Base-by-base conservation (phyloP, 2,329 filamentous ascomycete species). In the Microdochium trichocladiopsis region DNA sequence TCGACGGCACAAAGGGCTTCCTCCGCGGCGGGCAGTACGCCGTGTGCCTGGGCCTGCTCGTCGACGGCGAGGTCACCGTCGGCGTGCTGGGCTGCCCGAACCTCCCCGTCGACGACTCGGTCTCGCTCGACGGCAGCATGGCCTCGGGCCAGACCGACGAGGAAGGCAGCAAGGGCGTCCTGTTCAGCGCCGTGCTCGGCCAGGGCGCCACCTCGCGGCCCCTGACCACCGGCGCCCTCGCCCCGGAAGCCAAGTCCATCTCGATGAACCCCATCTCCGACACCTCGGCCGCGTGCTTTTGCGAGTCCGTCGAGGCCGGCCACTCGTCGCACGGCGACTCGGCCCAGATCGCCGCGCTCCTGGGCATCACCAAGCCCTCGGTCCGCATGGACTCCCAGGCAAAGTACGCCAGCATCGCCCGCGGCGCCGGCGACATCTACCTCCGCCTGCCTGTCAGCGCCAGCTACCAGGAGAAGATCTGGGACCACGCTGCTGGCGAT, bases 371-470 rank as follows among this genome's bases (percentile, higher is more conserved):
- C 22, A 84, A 83, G 61, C 83, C 88, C n/a, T 91, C 88, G 60
- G 92, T 99, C 55, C 84, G 93, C 58, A 94, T 99, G 87, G 94
- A 99, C 74, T 95, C 90, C 50, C 94, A 99, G 73, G 93, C 94
- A 61, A 99, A 99, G 73, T 99, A 99, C 72, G 93, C 87, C 56
- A 94, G 89, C 33, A 95, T 99, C 66, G 94, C 94, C 33, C 81
- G 94, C 57, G 94, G 94, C 47, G 91, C 92, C 4, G 94, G 92
- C 49, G 94, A 99, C 66, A 86, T 99, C 58, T 99, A 99, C 72
- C 80, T 99, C 53, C 83, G 95, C 51, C 74, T 99, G 53, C 94
- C 94, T 3, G 87, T 90, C 55, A 88, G 83, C 67, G 87, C 86
- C 61, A 86, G 87, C 51, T 99, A 99, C 73, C 84, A 95, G 69